Percentiles rank a stretch among this genome's conserved stretches.
Evolutionary conservation across 352 stramenopile species (phyloP).

Genomic region (Pythium aphanidermatum): DNA sequence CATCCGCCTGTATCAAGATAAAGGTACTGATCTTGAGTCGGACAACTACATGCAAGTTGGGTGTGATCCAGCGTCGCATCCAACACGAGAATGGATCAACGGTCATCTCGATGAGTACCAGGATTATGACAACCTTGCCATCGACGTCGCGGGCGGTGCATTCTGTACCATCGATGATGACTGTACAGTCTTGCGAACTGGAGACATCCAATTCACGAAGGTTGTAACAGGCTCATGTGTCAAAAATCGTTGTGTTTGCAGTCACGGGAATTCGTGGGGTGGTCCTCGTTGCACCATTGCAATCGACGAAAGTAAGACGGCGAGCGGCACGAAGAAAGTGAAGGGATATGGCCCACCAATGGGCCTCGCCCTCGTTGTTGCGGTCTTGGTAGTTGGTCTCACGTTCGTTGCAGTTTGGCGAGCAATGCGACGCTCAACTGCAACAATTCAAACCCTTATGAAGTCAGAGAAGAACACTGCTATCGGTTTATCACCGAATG

Average conservation of each 20-base stretch:
- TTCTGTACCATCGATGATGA: slow-evolving; percentile 25
- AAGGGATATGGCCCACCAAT: slow-evolving; percentile 18
- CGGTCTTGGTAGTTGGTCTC: slow-evolving; percentile 8
- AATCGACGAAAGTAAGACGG: slow-evolving; percentile 10
- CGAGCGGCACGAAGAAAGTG: slow-evolving; percentile 3
- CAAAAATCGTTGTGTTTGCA: slow-evolving; percentile 48
- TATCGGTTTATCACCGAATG: slow-evolving; percentile 9
- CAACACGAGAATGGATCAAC: slow-evolving; percentile 34
- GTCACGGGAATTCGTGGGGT: slow-evolving; percentile 21
- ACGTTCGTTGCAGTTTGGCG: slow-evolving; percentile 8
- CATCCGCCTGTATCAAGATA: slow-evolving; percentile 24
- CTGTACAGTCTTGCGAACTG: slow-evolving; percentile 22
- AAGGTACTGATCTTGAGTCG: slow-evolving; percentile 9
- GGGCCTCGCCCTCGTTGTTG: slow-evolving; percentile 6
- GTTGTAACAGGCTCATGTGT: slow-evolving; percentile 18
- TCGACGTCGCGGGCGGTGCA: slow-evolving; percentile 20
- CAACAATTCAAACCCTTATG: not conserved
- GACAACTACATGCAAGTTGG: slow-evolving; percentile 37
- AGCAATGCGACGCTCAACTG: not conserved
- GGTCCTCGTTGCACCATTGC: slow-evolving; percentile 27
- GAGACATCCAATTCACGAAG: slow-evolving; percentile 16
- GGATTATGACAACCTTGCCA: slow-evolving; percentile 23
- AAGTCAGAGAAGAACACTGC: slow-evolving; percentile 14
- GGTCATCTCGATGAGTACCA: slow-evolving; percentile 31
- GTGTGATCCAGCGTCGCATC: slow-evolving; percentile 29